These are phyloP conservation scores for Pythium pyrilobum DNA, from an alignment of 352 stramenopile species.

Conservation along the genomic window DNA sequence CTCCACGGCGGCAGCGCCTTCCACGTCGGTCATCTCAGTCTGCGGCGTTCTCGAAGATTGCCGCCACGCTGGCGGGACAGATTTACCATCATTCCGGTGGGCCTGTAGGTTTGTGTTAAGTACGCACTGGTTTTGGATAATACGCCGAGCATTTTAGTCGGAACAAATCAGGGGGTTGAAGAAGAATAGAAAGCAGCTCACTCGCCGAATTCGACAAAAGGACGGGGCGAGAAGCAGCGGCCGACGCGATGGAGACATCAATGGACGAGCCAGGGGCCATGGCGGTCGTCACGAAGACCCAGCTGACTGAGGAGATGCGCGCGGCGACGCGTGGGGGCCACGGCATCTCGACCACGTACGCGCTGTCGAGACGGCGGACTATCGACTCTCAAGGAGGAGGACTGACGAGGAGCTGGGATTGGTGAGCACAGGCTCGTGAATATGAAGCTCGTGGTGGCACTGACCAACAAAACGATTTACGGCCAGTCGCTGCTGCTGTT, in stretches of 20 bases:
- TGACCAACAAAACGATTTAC: conserved; percentile 64
- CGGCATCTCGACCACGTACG: conserved; percentile 4
- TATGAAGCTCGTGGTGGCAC: conserved; percentile 55
- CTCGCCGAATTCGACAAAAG: no score
- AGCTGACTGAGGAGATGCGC: conserved; percentile 3
- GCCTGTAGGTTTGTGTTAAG: conserved; percentile 3
- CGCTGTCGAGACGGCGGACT: no score
- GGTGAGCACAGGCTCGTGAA: conserved; percentile 42
- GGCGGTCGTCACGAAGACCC: background rate
- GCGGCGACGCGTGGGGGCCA: background rate
- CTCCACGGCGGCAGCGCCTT: no score
- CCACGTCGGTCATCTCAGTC: background rate
- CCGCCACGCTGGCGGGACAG: no score
- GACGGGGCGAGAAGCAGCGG: no score
- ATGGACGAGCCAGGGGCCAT: background rate
- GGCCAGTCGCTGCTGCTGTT: conserved; percentile 62
- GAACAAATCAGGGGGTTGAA: no score
- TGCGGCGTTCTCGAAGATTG: background rate
- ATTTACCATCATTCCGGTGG: conserved; percentile 9
- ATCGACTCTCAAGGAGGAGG: no score
- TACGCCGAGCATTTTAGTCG: no score
- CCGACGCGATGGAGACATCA: no score
- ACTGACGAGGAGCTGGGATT: no score
- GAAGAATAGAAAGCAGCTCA: no score
- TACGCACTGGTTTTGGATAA: background rate